These are phyloP conservation scores for Mycena leptocephala DNA, from an alignment of 768 basidiomycete species.

Conservation along the genomic window DNA sequence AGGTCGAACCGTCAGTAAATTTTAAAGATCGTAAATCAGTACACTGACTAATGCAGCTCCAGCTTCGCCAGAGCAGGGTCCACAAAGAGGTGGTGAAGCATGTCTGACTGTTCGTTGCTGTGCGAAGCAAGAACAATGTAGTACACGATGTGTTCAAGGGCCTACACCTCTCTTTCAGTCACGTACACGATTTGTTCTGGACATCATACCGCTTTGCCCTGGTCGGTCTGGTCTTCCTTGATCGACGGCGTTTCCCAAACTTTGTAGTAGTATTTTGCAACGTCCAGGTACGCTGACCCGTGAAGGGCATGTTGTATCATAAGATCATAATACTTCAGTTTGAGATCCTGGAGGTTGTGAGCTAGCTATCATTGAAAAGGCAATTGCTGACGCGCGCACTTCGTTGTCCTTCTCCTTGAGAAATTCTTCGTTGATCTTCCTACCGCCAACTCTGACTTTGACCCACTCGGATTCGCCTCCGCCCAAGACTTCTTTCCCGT, in stretches of 20 bases:
- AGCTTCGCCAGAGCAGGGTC: constrained; percentile 88
- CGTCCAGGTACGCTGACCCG: constrained; percentile 89
- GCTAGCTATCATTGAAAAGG: not conserved
- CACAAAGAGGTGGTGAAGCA: constrained; percentile 89
- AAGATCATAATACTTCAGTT: constrained; percentile 95
- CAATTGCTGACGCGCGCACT: constrained; percentile 58
- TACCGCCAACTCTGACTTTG: constrained; percentile 90
- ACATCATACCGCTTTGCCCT: constrained; percentile 75
- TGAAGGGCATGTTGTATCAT: constrained; percentile 97
- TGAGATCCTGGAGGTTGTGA: constrained; percentile 79
- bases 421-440: constrained; percentile 96
- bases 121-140: constrained; percentile 95
- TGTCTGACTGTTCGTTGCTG: constrained; percentile 97
- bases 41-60: constrained; percentile 85
- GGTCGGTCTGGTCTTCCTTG: constrained; percentile 83
- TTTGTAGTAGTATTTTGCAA: constrained; percentile 95
- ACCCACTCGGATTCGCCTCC: constrained; percentile 94
- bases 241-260: constrained; percentile 98
- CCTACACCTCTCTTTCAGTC: constrained; percentile 61
- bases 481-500: constrained; percentile 73
- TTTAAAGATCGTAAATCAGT: not conserved
- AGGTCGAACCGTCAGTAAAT: constrained; percentile 30
- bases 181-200: constrained; percentile 18
- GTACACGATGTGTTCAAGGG: constrained; percentile 95
- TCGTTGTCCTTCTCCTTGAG: constrained; percentile 92